Base-by-base conservation (phyloP, 1,284 basidiomycete genomes). In the Naganishia cerealis region DNA sequence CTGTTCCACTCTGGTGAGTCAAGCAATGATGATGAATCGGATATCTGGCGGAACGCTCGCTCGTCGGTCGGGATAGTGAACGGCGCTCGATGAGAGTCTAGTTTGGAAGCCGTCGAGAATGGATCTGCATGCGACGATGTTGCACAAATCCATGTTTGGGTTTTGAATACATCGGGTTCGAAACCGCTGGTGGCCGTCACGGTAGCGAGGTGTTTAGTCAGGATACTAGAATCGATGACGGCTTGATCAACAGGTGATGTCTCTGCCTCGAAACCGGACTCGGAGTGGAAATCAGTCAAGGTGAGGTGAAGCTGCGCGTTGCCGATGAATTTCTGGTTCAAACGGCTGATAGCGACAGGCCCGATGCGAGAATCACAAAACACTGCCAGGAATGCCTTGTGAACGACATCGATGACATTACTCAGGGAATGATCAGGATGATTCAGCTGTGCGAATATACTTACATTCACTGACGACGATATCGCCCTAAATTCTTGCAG, bases 261-360 rank as follows among this genome's bases (percentile, higher is more conserved):
- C n/a, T 50, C 21, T 24, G n/a, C 13, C 24, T 7, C 46, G 46
- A 24, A 24, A 24, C 21, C 24, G 46, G 46, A 50, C 46, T 50
- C 46, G 13, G 50, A 26, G 18, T 16, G n/a, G 21, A 39, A 39
- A 40, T 54, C 61, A 18, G 61, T 63, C 50, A 63, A 15, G 6
- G 61, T 40, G n/a, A 63, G 40, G 18, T 40, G 50, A 3, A 63
- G 50, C n/a, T 63, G 61, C 5, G 61, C 50, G 39, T 54, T 63
- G 50, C 61, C 61, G 50, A 63, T 63, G 39, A 54, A 63, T n/a
- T 63, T 63, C 26, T 63, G 54, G 61, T 63, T 38, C 61, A 63
- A 24, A 4, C 50, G 39, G 36, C 40, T 12, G 39, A 63, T 50
- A 21, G 61, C 61, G 26, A 63, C 10, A 1, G 61, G 61, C 4